Evolutionary conservation across 108 stramenopile genomes (phyloP).

Genomic region (Nannochloropsis salina): DNA sequence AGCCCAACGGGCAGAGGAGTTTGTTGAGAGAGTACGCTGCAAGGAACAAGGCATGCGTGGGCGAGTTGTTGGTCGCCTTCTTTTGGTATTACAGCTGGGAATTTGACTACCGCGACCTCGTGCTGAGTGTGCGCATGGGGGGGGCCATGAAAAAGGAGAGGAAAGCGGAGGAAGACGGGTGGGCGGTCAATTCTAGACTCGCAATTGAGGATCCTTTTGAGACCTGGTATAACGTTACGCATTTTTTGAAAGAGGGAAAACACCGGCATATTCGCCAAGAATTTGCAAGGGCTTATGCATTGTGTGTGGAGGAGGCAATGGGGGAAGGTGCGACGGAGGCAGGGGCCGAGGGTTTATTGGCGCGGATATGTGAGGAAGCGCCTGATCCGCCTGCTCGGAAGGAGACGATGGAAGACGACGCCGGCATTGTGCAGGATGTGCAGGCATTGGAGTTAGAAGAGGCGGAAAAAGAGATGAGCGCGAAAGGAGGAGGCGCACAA

Average conservation of each 20-base stretch:
- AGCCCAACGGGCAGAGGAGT: conserved; percentile 23
- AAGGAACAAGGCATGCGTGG: conserved; percentile 46
- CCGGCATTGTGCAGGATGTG: background rate
- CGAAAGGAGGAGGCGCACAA: background rate
- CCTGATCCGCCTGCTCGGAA: background rate
- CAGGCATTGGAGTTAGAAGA: background rate
- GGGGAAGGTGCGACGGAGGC: background rate
- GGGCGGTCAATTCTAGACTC: conserved; percentile 74
- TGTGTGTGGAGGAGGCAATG: conserved; percentile 12
- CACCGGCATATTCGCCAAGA: conserved; percentile 41
- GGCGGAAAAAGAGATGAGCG: background rate
- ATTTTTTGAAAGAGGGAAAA: conserved; percentile 73
- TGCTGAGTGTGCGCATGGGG: conserved; percentile 65
- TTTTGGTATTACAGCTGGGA: conserved; percentile 80
- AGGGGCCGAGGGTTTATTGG: background rate
- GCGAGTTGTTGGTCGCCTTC: conserved; percentile 78
- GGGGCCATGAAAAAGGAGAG: conserved; percentile 68
- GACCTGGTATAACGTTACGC: conserved; percentile 96
- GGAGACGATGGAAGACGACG: background rate
- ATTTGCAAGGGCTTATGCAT: conserved; percentile 43
- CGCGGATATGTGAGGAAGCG: background rate
- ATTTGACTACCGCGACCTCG: conserved; percentile 77
- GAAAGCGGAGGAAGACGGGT: conserved; percentile 88
- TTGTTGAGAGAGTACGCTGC: background rate
- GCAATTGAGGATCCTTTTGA: conserved; percentile 99